Conservation (phyloP, 345 rosid species). For the Syzygium grande region DNA sequence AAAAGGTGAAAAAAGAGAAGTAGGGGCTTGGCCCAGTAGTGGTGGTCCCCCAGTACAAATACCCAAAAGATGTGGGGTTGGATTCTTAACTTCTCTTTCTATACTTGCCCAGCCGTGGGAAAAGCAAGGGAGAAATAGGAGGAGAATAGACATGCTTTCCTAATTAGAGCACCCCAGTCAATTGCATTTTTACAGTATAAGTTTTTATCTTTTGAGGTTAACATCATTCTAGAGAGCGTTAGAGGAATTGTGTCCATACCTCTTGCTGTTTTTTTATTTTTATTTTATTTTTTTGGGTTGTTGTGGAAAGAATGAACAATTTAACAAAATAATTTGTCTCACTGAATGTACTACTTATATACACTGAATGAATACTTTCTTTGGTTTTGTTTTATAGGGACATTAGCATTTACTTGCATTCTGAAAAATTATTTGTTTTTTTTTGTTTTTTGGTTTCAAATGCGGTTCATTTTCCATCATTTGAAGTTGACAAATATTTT, state of each 20-base stretch:
- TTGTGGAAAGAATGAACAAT: background rate
- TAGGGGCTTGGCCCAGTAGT: background rate
- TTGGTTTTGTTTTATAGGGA: background rate
- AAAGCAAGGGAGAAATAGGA: background rate
- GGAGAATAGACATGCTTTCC: background rate
- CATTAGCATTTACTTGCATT: background rate
- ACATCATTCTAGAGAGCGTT: background rate
- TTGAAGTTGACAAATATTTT: background rate
- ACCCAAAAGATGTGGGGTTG: background rate
- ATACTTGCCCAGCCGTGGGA: background rate
- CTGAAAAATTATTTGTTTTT: background rate
- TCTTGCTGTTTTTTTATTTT: background rate
- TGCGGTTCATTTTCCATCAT: background rate
- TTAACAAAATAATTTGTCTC: background rate
- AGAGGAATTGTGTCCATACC: background rate
- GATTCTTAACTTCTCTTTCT: background rate
- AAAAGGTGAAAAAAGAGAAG: background rate
- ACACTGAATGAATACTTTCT: background rate
- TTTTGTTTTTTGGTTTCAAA: background rate
- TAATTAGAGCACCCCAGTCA: background rate
- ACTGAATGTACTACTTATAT: background rate
- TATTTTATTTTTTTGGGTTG: background rate
- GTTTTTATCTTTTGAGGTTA: background rate
- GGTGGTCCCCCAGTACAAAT: background rate
- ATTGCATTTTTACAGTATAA: background rate